Base-by-base conservation (phyloP, 768 basidiomycete species). In the Agaricus subrufescens region DNA sequence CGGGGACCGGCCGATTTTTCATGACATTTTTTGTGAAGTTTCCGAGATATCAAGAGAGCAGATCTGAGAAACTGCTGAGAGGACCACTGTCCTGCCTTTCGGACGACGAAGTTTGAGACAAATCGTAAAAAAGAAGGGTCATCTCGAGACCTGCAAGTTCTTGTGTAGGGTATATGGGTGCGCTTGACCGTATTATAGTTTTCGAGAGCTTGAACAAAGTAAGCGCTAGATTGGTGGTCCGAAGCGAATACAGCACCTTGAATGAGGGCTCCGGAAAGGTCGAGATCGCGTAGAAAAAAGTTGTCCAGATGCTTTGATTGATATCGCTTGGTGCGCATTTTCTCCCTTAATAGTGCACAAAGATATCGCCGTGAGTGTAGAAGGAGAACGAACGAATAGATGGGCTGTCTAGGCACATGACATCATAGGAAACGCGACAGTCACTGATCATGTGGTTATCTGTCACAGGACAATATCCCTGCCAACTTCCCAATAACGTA, bases 401-500 rank as follows among this genome's bases (percentile, higher is more conserved):
- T 11, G 34, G 7, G 1, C 34, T 8, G 11, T 7, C 11, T 31
- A 34, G 4, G 34, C 23, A 8, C 5, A 42, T 55, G 54, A 55
- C 42, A 40, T 56, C 48, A 45, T 34, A 3, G 34, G 14, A 1
- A 25, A 12, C 46, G 39, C 46, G 54, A 14, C 6, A 23, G 54
- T 55, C 54, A 55, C 54, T 42, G n/a, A n/a, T 56, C 54, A 56
- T 12, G 38, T 56, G 54, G 50, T 31, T 19, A 3, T 3, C 12
- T 29, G 30, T 49, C 48, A 50, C 38, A 12, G 8, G 6, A 27
- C 42, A 15, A 51, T 48, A 29, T 48, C 26, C 50, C 23, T 19
- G 10, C 5, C 11, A 19, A 19, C 19, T 19, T 19, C 19, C 19
- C 19, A 19, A 19, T 19, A 19, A 19, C 19, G 19, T 19, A 19